Evolutionary conservation across 2,329 filamentous ascomycete species (phyloP).

Genomic region (Phyllosticta citribraziliensis): DNA sequence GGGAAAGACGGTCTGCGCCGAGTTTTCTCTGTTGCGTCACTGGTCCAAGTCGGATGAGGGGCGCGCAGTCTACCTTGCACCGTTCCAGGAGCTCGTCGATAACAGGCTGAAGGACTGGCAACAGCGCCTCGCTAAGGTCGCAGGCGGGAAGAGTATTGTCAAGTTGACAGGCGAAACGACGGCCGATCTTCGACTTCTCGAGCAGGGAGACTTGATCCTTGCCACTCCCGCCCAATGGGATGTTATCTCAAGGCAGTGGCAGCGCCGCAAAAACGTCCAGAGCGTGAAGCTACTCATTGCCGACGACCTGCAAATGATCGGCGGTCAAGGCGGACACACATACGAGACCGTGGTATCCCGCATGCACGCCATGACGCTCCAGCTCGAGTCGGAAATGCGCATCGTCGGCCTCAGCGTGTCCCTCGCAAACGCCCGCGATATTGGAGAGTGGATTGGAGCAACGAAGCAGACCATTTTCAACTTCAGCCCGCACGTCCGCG

Average conservation of each 20-base stretch:
- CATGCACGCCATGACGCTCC: slow-evolving; percentile 90
- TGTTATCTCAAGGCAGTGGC: slow-evolving; percentile 90
- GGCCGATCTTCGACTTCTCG: slow-evolving; percentile 79
- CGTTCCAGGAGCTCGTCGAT: slow-evolving; percentile 89
- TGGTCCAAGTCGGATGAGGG: slow-evolving; percentile 66
- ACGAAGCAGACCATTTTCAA: slow-evolving; percentile 98
- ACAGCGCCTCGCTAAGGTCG: slow-evolving; percentile 59
- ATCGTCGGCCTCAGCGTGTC: slow-evolving; percentile 88
- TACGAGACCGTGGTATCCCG: slow-evolving; percentile 97
- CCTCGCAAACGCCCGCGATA: slow-evolving; percentile 81
- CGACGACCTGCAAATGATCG: slow-evolving; percentile 89
- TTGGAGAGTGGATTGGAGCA: slow-evolving; percentile 96
- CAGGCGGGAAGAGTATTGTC: slow-evolving; percentile 79
- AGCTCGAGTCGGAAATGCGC: slow-evolving; percentile 74
- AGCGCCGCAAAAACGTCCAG: slow-evolving; percentile 89
- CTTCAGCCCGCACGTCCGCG: slow-evolving; percentile 86
- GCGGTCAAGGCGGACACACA: slow-evolving; percentile 73
- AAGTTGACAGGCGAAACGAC: slow-evolving; percentile 92
- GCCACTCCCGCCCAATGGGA: slow-evolving; percentile 96
- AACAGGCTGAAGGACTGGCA: slow-evolving; percentile 76
- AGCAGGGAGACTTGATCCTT: slow-evolving; percentile 77
- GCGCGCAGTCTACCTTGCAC: slow-evolving; percentile 85
- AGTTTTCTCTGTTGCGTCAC: slow-evolving; percentile 82
- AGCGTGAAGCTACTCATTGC: slow-evolving; percentile 85
- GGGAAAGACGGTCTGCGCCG: slow-evolving; percentile 93